phyloP scores from a whole-genome alignment of 345 rosid species.

The Psidium friedrichsthalianum region DNA sequence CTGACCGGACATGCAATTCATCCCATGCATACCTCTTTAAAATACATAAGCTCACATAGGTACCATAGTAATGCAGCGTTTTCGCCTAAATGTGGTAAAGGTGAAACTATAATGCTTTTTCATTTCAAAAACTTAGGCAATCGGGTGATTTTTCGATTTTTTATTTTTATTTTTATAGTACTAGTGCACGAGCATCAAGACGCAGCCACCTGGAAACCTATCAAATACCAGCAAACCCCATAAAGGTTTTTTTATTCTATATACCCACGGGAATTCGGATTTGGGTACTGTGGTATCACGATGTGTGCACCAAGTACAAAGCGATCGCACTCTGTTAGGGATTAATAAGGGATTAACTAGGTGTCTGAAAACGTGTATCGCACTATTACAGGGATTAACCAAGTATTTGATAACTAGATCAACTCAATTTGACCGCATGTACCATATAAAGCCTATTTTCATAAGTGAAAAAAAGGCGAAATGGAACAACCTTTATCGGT shows the following conservation, averaged over 20 bases:
- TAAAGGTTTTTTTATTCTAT: not conserved
- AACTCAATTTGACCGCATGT: not conserved
- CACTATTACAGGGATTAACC: not conserved
- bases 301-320: too few species aligned
- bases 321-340: too few species aligned
- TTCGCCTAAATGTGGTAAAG: not conserved
- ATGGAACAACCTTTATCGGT: not conserved
- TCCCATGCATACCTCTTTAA: not conserved
- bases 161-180: too few species aligned
- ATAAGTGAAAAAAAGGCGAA: not conserved
- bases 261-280: not conserved
- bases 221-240: too few species aligned
- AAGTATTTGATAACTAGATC: not conserved
- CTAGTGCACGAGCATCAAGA: too few species aligned
- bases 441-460: not conserved
- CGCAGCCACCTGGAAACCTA: too few species aligned
- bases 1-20: not conserved
- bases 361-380: too few species aligned
- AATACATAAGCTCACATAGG: not conserved
- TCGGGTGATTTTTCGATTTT: not conserved
- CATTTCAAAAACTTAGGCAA: not conserved
- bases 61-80: not conserved
- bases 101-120: not conserved
- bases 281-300: not conserved
- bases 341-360: too few species aligned